Conservation (phyloP, 148 eudicot genomes). For the Selenicereus undatus region DNA sequence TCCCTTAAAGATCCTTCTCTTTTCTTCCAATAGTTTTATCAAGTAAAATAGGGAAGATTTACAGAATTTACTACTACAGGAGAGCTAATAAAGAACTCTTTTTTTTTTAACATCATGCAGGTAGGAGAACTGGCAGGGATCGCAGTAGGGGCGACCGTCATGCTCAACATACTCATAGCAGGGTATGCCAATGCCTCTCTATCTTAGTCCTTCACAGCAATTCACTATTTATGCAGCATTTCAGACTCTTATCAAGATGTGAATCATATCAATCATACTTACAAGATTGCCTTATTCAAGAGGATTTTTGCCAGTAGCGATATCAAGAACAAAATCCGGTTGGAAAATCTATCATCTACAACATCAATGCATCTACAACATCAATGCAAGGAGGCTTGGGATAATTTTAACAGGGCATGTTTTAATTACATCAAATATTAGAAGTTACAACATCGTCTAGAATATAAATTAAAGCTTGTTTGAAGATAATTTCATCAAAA, state of each 20-base stretch:
- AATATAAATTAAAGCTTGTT: no score
- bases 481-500: no score
- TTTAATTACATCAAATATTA: not conserved
- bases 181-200: constrained; percentile 47
- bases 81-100: not conserved
- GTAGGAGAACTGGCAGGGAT: constrained; percentile 93
- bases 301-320: not conserved
- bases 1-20: not conserved
- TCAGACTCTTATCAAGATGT: not conserved
- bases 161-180: constrained; percentile 95
- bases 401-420: not conserved
- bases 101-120: constrained; percentile 33
- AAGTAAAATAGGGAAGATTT: not conserved
- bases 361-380: not conserved
- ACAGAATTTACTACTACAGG: constrained; percentile 4
- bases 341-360: not conserved
- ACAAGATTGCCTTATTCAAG: not conserved
- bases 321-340: not conserved
- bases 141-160: constrained; percentile 96
- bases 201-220: not conserved
- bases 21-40: not conserved
- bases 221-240: not conserved
- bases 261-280: not conserved
- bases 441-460: no score
- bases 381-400: not conserved